A percentile compares a stretch with the other conserved stretches of the same genome.
Evolutionary conservation across 2,329 filamentous ascomycete genomes (phyloP).

Genomic region (Bipolaris oryzae): DNA sequence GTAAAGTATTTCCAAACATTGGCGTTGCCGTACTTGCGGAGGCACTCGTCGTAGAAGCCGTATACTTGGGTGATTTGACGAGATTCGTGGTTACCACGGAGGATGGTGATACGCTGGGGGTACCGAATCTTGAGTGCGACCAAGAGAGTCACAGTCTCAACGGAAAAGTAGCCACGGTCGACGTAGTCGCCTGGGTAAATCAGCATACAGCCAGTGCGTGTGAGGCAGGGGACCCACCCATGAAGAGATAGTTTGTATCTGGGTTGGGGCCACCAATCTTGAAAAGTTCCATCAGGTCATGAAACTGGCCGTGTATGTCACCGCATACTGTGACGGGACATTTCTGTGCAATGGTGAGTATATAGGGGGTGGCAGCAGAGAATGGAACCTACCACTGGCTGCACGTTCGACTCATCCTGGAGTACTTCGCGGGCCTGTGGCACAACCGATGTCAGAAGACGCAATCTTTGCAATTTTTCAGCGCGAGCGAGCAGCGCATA

Average conservation of each 20-base stretch:
- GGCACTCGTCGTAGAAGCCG: conserved; percentile 48
- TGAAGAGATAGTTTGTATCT: conserved; percentile 99
- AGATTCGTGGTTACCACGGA: conserved; percentile 87
- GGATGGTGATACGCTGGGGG: conserved; percentile 95
- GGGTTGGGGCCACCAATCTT: conserved; percentile 98
- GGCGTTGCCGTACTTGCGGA: conserved; percentile 62
- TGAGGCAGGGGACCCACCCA: conserved; percentile 65
- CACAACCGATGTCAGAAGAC: conserved; percentile 22
- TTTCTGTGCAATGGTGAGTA: conserved; percentile 62
- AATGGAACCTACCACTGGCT: conserved; percentile 79
- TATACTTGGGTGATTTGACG: conserved; percentile 80
- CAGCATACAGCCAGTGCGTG: conserved; percentile 14
- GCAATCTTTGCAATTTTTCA: neutral
- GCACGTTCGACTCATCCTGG: conserved; percentile 97
- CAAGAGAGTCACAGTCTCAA: conserved; percentile 95
- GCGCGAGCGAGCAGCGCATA: conserved; percentile 47
- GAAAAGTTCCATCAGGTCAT: conserved; percentile 99
- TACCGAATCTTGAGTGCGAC: conserved; percentile 98
- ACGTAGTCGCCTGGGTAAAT: conserved; percentile 84
- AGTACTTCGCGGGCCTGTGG: conserved; percentile 88
- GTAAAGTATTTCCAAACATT: conserved; percentile 81
- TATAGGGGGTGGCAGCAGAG: neutral
- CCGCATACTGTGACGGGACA: conserved; percentile 98
- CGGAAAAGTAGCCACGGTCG: conserved; percentile 97
- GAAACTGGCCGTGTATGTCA: conserved; percentile 98